Conservation (phyloP, 1,139 yeast species). For the Scheffersomyces titani region DNA sequence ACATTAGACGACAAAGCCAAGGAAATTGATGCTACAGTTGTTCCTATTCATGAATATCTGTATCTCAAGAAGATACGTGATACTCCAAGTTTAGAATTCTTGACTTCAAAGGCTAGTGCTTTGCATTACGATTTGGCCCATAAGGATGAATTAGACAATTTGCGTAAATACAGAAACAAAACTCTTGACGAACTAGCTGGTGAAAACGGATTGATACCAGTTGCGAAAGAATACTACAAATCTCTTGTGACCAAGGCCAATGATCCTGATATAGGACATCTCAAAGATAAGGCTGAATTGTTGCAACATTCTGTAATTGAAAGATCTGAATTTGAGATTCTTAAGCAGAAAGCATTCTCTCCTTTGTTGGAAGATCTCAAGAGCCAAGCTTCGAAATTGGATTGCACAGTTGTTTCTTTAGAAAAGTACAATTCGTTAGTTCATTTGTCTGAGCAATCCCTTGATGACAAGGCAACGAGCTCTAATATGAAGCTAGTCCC, state of each 20-base stretch:
- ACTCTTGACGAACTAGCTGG: constrained; percentile 5
- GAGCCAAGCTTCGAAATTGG: not conserved
- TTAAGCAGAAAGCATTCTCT: not conserved
- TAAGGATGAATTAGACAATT: constrained; percentile 17
- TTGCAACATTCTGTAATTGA: constrained; percentile 19
- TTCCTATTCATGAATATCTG: constrained; percentile 9
- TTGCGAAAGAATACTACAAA: constrained; percentile 15
- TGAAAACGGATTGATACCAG: constrained; percentile 9
- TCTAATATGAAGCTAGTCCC: constrained; percentile 13
- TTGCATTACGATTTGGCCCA: constrained; percentile 21
- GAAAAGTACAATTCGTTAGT: constrained; percentile 11
- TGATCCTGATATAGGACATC: constrained; percentile 22
- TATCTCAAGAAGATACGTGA: constrained; percentile 8
- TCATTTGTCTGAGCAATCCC: constrained; percentile 13
- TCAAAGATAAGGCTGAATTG: constrained; percentile 16
- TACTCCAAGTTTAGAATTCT: constrained; percentile 18
- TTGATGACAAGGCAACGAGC: constrained; percentile 21
- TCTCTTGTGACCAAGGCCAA: constrained; percentile 13
- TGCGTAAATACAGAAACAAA: constrained; percentile 11
- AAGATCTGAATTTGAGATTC: constrained; percentile 11
- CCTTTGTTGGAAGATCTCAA: not conserved
- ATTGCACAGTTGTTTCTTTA: constrained; percentile 11
- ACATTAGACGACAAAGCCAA: constrained; percentile 13
- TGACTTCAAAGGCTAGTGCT: constrained; percentile 13
- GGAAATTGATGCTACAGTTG: constrained; percentile 5